Evolutionary conservation across 169 alveolate genomes (phyloP).

Genomic region (Plasmodium gallinaceum): DNA sequence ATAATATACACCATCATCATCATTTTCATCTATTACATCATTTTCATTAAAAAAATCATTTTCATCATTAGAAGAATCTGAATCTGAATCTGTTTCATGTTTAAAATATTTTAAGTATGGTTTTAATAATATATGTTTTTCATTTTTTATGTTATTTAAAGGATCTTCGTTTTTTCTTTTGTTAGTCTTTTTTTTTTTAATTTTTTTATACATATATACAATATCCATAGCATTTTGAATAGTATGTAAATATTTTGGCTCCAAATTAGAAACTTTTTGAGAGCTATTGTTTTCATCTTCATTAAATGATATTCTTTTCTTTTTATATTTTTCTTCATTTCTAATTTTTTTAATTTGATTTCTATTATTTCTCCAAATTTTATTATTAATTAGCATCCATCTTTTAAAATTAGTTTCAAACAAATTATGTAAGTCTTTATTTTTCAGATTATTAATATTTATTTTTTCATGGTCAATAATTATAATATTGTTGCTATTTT

Average conservation of each 20-base stretch:
- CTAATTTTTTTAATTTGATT: conserved; percentile 48
- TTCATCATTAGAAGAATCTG: conserved; percentile 55
- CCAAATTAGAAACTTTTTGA: conserved; percentile 43
- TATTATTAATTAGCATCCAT: conserved; percentile 53
- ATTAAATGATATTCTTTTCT: conserved; percentile 30
- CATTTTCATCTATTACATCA: conserved; percentile 60
- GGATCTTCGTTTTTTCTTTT: neutral
- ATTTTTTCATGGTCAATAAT: conserved; percentile 48
- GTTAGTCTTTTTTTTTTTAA: conserved; percentile 18
- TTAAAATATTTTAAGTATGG: conserved; percentile 63
- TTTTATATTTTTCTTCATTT: conserved; percentile 26
- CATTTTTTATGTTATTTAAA: conserved; percentile 6
- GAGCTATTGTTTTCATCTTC: conserved; percentile 21
- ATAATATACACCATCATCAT: conserved; percentile 77
- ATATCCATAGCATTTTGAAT: conserved; percentile 71
- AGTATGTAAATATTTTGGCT: conserved; percentile 47
- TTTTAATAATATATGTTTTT: conserved; percentile 42
- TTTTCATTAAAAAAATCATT: conserved; percentile 74
- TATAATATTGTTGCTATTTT: conserved; percentile 20
- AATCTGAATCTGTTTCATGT: conserved; percentile 51
- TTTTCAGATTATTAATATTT: conserved; percentile 35
- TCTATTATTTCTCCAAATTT: conserved; percentile 72
- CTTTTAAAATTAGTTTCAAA: conserved; percentile 57
- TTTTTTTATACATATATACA: conserved; percentile 53
- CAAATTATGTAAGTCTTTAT: conserved; percentile 23